These are phyloP conservation scores for Herpetospermum pedunculosum DNA, from an alignment of 306 rosid genomes.

Conservation along the genomic window DNA sequence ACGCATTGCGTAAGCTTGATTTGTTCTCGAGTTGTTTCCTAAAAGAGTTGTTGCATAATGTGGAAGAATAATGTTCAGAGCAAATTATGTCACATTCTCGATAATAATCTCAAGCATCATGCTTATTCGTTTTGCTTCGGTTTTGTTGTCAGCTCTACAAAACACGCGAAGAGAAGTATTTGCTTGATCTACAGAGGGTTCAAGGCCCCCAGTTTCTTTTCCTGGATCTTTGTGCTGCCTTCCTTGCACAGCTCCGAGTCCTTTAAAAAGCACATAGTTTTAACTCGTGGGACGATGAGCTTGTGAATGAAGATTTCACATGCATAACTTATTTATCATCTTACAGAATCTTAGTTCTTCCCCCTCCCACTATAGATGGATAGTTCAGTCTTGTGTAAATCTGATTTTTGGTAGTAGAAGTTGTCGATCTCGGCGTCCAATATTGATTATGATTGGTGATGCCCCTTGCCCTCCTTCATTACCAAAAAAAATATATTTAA, in stretches of 20 bases:
- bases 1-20: background rate
- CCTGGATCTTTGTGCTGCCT: conserved; percentile 93
- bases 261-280: conserved; percentile 28
- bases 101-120: background rate
- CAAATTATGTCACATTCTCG: background rate
- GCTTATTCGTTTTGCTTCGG: background rate
- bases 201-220: conserved; percentile 96
- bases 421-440: conserved; percentile 2
- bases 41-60: background rate
- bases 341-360: conserved; percentile 5
- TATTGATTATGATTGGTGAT: conserved; percentile 9
- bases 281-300: conserved; percentile 10
- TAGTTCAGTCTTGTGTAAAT: conserved; percentile 9
- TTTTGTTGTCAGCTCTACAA: conserved; percentile 61
- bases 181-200: conserved; percentile 91
- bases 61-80: background rate
- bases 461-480: conserved; percentile 4
- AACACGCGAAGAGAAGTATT: conserved; percentile 79
- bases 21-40: background rate
- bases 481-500: background rate
- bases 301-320: conserved; percentile 10
- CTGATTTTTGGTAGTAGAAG: conserved; percentile 8
- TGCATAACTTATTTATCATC: conserved; percentile 3
- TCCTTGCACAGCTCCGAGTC: conserved; percentile 84
- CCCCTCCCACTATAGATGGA: conserved; percentile 1